phyloP scores from a whole-genome alignment of 192 early-diverging fungal genomes.

The Backusella luteola region DNA sequence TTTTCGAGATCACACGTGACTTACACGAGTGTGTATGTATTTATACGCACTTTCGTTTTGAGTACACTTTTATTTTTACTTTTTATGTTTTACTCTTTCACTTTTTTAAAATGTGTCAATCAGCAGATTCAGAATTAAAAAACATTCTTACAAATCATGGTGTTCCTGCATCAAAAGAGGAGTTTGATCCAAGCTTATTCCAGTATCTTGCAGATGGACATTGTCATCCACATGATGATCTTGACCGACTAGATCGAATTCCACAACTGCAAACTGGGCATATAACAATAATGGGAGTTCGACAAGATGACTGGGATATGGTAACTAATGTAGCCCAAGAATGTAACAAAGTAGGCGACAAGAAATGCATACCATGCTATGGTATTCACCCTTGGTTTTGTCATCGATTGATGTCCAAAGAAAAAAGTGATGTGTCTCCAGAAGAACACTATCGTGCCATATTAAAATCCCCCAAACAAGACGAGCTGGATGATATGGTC shows the following conservation, averaged over 20 bases:
- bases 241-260: conserved; percentile 17
- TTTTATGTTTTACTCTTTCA: neutral
- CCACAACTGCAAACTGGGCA: conserved; percentile 24
- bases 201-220: conserved; percentile 33
- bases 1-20: neutral
- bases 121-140: neutral
- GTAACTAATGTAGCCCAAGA: conserved; percentile 19
- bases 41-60: neutral
- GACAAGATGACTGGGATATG: conserved; percentile 34
- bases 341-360: neutral
- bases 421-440: neutral
- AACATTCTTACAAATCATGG: neutral
- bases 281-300: conserved; percentile 37
- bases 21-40: neutral
- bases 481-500: conserved; percentile 21
- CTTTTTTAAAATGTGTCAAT: neutral
- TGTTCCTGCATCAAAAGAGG: neutral
- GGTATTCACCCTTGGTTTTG: conserved; percentile 40
- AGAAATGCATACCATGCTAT: conserved; percentile 34
- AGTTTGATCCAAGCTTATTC: neutral
- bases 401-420: conserved; percentile 8
- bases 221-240: conserved; percentile 38
- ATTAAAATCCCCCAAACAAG: neutral
- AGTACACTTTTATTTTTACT: neutral
- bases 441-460: conserved; percentile 20